Evolutionary conservation across 352 stramenopile genomes (phyloP).

Genomic region (Pythium myriotylum): DNA sequence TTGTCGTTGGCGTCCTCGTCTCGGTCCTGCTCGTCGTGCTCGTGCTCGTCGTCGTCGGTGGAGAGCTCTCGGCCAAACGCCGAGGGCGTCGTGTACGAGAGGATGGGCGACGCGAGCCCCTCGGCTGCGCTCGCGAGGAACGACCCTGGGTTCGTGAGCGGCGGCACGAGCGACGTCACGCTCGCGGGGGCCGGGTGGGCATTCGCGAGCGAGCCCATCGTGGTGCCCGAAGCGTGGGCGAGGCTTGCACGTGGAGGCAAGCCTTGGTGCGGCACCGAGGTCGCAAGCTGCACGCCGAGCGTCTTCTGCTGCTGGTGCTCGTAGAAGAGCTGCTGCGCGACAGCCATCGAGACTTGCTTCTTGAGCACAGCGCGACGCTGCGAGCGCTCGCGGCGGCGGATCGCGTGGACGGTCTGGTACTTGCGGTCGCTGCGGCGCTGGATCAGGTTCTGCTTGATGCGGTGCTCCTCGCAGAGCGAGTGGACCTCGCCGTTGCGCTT

Average conservation of each 20-base stretch:
- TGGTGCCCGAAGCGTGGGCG: no score
- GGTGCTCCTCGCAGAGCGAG: conserved; percentile 84
- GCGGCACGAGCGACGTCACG: conserved; percentile 34
- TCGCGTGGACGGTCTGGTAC: conserved; percentile 84
- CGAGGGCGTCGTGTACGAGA: conserved; percentile 33
- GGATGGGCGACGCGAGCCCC: conserved; percentile 32
- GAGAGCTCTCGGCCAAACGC: conserved; percentile 7
- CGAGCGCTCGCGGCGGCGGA: conserved; percentile 76
- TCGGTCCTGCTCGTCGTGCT: conserved; percentile 1
- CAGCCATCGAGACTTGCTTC: conserved; percentile 79
- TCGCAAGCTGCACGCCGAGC: conserved; percentile 44
- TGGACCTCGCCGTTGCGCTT: conserved; percentile 85
- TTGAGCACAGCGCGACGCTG: conserved; percentile 79
- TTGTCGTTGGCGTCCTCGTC: conserved; percentile 2
- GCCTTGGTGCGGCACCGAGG: conserved; percentile 4
- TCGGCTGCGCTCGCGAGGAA: conserved; percentile 30
- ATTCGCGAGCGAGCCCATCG: conserved; percentile 17
- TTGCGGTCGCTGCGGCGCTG: conserved; percentile 85
- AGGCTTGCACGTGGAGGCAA: neutral
- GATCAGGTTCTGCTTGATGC: conserved; percentile 85
- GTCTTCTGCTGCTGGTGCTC: conserved; percentile 82
- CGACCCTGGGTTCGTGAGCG: conserved; percentile 46
- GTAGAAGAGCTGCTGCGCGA: conserved; percentile 80
- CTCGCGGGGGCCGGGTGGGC: conserved; percentile 1
- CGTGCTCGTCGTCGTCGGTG: neutral